These are phyloP conservation scores for Phaffia australis DNA, from an alignment of 768 basidiomycete species.

Conservation along the genomic window DNA sequence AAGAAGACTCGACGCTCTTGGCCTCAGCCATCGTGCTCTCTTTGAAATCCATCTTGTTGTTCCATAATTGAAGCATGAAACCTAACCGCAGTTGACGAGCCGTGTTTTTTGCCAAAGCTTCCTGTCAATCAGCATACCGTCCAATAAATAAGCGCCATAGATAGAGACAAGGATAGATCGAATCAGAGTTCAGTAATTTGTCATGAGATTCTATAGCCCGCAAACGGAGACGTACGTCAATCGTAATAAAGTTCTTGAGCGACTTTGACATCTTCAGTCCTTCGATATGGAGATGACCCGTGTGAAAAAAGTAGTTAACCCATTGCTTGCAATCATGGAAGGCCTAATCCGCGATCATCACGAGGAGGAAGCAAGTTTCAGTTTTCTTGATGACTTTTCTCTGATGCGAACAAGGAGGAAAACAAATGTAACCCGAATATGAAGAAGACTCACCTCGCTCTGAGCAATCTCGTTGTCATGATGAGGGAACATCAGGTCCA, in stretches of 20 bases:
- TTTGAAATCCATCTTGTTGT: constrained; percentile 85
- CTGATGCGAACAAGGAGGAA: background rate
- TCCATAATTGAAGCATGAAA: constrained; percentile 86
- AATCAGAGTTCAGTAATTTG: background rate
- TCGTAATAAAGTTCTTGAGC: constrained; percentile 97
- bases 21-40: constrained; percentile 78
- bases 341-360: constrained; percentile 48
- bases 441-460: constrained; percentile 56
- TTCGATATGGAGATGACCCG: constrained; percentile 95
- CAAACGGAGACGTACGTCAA: constrained; percentile 39
- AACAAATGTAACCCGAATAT: background rate
- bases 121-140: constrained; percentile 43
- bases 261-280: constrained; percentile 99
- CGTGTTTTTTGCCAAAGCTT: constrained; percentile 69
- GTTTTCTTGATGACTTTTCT: background rate
- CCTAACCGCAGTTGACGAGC: constrained; percentile 82
- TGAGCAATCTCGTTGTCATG: constrained; percentile 99
- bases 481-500: constrained; percentile 96
- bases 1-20: constrained; percentile 62
- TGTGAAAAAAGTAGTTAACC: constrained; percentile 99
- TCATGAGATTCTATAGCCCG: background rate
- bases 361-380: background rate
- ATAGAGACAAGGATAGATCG: background rate
- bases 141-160: background rate
- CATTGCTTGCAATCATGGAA: constrained; percentile 83